Evolutionary conservation across 495 filamentous ascomycete species (phyloP).

Genomic region (Penicillium angulare): DNA sequence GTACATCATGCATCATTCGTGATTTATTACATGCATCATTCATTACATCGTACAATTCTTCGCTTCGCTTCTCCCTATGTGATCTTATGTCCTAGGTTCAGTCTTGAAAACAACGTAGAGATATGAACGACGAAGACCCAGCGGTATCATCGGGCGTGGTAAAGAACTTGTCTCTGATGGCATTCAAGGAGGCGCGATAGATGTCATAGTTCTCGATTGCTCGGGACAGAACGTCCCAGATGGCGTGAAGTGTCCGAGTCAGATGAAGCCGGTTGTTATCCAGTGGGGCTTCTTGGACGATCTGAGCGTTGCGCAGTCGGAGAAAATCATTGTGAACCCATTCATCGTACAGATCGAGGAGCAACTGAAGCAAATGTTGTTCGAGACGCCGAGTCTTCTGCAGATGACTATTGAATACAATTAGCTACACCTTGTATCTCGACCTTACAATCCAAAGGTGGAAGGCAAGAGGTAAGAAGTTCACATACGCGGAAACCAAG

Average conservation of each 20-base stretch:
- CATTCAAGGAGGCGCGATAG: slow-evolving; percentile 3
- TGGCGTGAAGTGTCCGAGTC: slow-evolving; percentile 11
- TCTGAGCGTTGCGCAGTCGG: slow-evolving; percentile 12
- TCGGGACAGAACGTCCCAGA: slow-evolving; percentile 20
- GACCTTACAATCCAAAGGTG: too few relatives aligned
- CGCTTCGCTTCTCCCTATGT: not conserved
- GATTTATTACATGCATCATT: too few relatives aligned
- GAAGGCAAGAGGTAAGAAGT: not conserved
- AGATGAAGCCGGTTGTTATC: slow-evolving; percentile 13
- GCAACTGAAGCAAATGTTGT: slow-evolving; percentile 19
- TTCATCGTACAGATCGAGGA: slow-evolving; percentile 26
- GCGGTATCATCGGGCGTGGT: not conserved
- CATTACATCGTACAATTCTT: not conserved
- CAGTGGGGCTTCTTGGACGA: slow-evolving; percentile 8
- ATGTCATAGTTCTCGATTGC: slow-evolving; percentile 19
- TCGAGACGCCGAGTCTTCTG: slow-evolving; percentile 22
- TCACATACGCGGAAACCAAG: slow-evolving; percentile 23
- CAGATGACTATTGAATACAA: slow-evolving; percentile 13
- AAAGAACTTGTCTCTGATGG: slow-evolving; percentile 16
- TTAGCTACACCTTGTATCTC: not conserved
- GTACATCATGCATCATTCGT: too few relatives aligned
- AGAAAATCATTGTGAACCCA: slow-evolving; percentile 30
- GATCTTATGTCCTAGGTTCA: not conserved
- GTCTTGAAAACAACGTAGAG: too few relatives aligned
- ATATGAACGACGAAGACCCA: not conserved